Percentiles rank a stretch among this genome's conserved stretches.
Conservation (phyloP, 352 stramenopile genomes). For the Pythium insidiosum region DNA sequence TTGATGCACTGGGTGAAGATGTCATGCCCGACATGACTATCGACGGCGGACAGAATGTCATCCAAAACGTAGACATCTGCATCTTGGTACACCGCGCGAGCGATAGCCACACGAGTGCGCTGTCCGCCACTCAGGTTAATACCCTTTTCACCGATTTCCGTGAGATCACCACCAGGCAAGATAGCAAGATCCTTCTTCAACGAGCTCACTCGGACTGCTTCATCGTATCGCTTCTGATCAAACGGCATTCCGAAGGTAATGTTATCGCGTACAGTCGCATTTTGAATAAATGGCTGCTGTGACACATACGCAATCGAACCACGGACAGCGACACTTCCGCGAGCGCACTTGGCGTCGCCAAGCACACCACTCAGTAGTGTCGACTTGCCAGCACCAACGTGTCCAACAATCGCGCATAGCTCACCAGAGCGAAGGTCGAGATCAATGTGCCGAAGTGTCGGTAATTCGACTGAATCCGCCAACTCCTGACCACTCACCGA, state of each 20-base stretch:
- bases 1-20: slow-evolving; percentile 87
- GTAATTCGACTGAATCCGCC: no score
- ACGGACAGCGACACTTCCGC: slow-evolving; percentile 48
- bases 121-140: slow-evolving; percentile 97
- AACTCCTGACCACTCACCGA: no score
- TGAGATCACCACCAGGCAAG: slow-evolving; percentile 90
- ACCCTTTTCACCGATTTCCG: slow-evolving; percentile 97
- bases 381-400: slow-evolving; percentile 62
- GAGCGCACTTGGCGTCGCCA: slow-evolving; percentile 40
- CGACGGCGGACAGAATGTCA: slow-evolving; percentile 92
- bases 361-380: slow-evolving; percentile 57
- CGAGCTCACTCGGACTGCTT: slow-evolving; percentile 48
- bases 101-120: slow-evolving; percentile 79
- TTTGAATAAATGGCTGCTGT: slow-evolving; percentile 96
- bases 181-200: slow-evolving; percentile 86
- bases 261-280: slow-evolving; percentile 93
- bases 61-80: slow-evolving; percentile 91
- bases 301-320: slow-evolving; percentile 91
- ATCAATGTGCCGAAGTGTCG: slow-evolving; percentile 49
- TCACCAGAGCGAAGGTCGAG: slow-evolving; percentile 62
- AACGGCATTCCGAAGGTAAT: slow-evolving; percentile 90
- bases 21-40: slow-evolving; percentile 93
- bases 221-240: slow-evolving; percentile 44
- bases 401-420: slow-evolving; percentile 54
- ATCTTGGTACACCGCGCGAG: slow-evolving; percentile 74